phyloP scores from a whole-genome alignment of 2,329 filamentous ascomycete genomes.

The Raffaelea arxii region DNA sequence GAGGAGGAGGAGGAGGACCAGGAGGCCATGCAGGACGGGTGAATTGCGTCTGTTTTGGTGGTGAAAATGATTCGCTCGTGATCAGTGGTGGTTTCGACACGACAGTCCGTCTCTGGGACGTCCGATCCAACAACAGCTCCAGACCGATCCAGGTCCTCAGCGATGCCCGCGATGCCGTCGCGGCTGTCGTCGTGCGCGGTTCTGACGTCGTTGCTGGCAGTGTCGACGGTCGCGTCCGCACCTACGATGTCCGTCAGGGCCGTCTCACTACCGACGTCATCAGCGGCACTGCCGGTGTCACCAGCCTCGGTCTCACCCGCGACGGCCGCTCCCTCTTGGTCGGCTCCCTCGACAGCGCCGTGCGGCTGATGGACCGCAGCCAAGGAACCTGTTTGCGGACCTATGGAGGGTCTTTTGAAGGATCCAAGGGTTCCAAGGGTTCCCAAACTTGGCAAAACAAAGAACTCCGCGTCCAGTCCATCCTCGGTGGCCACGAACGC shows the following conservation, averaged over 20 bases:
- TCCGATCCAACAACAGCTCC: slow-evolving; percentile 35
- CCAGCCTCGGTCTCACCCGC: slow-evolving; percentile 59
- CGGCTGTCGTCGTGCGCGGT: slow-evolving; percentile 34
- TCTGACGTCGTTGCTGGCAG: slow-evolving; percentile 62
- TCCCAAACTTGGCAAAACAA: slow-evolving; percentile 45
- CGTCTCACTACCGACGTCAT: slow-evolving; percentile 61
- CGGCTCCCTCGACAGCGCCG: slow-evolving; percentile 62
- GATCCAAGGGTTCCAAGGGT: neutral
- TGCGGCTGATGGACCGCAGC: slow-evolving; percentile 72
- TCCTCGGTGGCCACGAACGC: slow-evolving; percentile 66
- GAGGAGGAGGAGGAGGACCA: too few relatives aligned
- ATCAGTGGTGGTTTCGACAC: slow-evolving; percentile 67
- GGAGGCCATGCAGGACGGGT: slow-evolving; percentile 63
- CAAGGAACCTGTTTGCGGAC: slow-evolving; percentile 64
- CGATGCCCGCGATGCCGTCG: slow-evolving; percentile 65
- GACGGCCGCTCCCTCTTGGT: slow-evolving; percentile 69
- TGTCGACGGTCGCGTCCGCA: slow-evolving; percentile 73
- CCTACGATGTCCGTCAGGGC: slow-evolving; percentile 77
- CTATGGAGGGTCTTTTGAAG: slow-evolving; percentile 34
- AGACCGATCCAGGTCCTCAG: slow-evolving; percentile 63
- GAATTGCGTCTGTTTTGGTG: slow-evolving; percentile 71
- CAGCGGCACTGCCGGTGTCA: slow-evolving; percentile 50
- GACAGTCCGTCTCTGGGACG: slow-evolving; percentile 69
- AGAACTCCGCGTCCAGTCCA: slow-evolving; percentile 63
- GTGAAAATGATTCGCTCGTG: slow-evolving; percentile 63